A percentile compares a stretch with the other conserved stretches of the same genome.
Evolutionary conservation across 2,329 filamentous ascomycete genomes (phyloP).

Genomic region (Arthrinium phaeospermum): DNA sequence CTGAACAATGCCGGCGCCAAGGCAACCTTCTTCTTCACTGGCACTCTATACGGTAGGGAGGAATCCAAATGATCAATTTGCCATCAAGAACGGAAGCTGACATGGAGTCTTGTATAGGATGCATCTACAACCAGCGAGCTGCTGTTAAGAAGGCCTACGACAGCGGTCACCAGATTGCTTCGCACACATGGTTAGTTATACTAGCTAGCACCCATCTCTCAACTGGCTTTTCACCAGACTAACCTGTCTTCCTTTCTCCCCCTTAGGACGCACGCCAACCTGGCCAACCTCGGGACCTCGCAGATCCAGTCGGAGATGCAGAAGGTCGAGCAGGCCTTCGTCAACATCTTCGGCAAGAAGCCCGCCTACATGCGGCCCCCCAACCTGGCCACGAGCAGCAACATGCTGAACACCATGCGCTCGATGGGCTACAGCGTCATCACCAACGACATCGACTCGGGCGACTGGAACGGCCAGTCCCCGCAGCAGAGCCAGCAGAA

Average conservation of each 20-base stretch:
- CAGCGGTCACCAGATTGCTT: constrained; percentile 59
- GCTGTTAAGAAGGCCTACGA: constrained; percentile 60
- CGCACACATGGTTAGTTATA: constrained; percentile 54
- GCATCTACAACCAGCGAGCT: constrained; percentile 54
- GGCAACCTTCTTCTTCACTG: constrained; percentile 60
- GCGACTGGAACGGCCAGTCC: constrained; percentile 63
- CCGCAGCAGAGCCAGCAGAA: constrained; percentile 57
- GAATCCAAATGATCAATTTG: not conserved
- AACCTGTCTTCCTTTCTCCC: not conserved
- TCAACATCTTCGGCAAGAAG: constrained; percentile 55
- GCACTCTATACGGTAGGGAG: constrained; percentile 50
- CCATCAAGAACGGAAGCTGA: constrained; percentile 30
- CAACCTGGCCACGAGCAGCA: constrained; percentile 53
- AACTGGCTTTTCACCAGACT: not conserved
- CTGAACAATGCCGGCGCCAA: constrained; percentile 54
- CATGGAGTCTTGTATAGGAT: constrained; percentile 35
- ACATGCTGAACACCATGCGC: constrained; percentile 48
- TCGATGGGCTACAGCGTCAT: constrained; percentile 63
- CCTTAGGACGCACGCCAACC: constrained; percentile 51
- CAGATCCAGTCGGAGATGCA: constrained; percentile 55
- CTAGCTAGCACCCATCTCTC: not conserved
- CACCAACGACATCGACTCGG: constrained; percentile 65
- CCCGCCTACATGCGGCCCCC: constrained; percentile 57
- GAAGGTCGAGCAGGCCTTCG: constrained; percentile 55
- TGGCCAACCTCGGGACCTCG: constrained; percentile 45